Base-by-base conservation (phyloP, 2,329 filamentous ascomycete species). In the Aspergillus costaricaensis region DNA sequence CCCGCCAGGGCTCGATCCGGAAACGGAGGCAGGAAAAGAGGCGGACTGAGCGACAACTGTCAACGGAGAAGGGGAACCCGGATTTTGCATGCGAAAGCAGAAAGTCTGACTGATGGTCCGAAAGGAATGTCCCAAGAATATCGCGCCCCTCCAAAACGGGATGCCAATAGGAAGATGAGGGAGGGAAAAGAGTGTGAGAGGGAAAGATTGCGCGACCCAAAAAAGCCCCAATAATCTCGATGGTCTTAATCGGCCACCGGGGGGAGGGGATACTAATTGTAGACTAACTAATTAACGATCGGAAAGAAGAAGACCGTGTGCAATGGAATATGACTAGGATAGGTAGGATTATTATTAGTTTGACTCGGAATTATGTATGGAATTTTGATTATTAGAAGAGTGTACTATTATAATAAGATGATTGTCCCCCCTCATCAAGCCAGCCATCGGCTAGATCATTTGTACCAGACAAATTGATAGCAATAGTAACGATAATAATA, bases 1-100 rank as follows among this genome's bases (percentile, higher is more conserved):
- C 66, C 70, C 69, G 65, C 69, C 68, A 71, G 66, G 59, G 66
- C 71, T 74, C 65, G 62, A 72, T 67, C 72, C 73, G 72, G 72
- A 74, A 73, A 71, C 72, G 71, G 68, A 68, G 61, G 61, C 61
- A 64, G 65, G 66, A 27, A 52, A 27, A 53, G 70, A 64, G 63
- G 23, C 56, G 48, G 58, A 47, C 36, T 17, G 23, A 55, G 60
- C 63, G 67, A 72, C 68, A 67, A 70, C 58, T 61, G 60, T 57
- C 60, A 61, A 60, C 63, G 65, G 63, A 61, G 59, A 58, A 58
- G 60, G 50, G 55, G 32, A 41, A 52, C 32, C 23, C 32, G 51
- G 17, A 47, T 36, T 50, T 58, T 60, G 61, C 55, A 60, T 59
- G 63, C 64, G 59, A 66, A 65, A 62, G 50, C 49, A 56, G 51